Base-by-base conservation (phyloP, 164 flowering plant species). In the Santalum album region DNA sequence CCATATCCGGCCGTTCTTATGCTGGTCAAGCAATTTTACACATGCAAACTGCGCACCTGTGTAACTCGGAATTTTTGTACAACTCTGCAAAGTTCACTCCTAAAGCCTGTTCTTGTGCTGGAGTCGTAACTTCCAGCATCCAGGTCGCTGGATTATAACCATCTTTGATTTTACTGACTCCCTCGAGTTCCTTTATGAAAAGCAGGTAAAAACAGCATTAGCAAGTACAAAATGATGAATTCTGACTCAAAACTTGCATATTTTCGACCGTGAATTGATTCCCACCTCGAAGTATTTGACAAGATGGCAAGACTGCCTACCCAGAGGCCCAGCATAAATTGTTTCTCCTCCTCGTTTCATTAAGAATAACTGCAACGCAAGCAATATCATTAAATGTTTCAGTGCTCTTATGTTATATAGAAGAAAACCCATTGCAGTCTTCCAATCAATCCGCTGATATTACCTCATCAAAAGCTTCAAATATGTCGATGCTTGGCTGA, bases 401-500 rank as follows among this genome's bases (percentile, higher is more conserved):
- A 15, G 17, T 38, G 16, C 42, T 38, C 17, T 38, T 15, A 38
- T 15, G n/a, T n/a, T n/a, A n/a, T n/a, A n/a, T 11, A 3, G 16
- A 38, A 38, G 16, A 38, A 11, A 38, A 38, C 4, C 42, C 42
- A 38, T 38, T 38, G 1, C 26, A 51, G 22, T 39, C 12, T 20
- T 21, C 3, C 21, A 9, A 25, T 49, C 1, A 9, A 18, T 15
- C 9, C 12, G n/a, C n/a, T n/a, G n/a, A 24, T 0, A 51, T 25
- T 26, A 78, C 82, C 80, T 80, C 86, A 57, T 80, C 86, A 53
- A 78, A 78, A 2, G 82, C 75, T 62, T 79, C 84, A 55, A 79
- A 79, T 19, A 79, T 77, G 65, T 79, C 84, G 25, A 79, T 79
- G 69, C 84, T 77, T 18, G 85, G 85, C 65, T 80, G 85, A 57